Percentiles rank a stretch among this genome's conserved stretches.
phyloP scores from a whole-genome alignment of 495 filamentous ascomycete genomes.

The Schizothecium vesticola region DNA sequence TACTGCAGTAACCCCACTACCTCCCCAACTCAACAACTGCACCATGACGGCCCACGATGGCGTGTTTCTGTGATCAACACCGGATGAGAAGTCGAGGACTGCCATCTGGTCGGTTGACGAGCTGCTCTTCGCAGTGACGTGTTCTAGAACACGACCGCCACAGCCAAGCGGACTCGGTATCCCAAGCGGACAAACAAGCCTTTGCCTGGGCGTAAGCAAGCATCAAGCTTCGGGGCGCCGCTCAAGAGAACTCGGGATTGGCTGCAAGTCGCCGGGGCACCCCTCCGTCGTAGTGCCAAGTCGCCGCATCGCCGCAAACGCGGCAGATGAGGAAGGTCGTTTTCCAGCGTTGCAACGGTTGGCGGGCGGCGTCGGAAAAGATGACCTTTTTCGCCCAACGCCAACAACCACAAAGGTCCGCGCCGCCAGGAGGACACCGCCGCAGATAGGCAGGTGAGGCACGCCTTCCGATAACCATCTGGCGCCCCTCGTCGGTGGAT shows the following conservation, averaged over 20 bases:
- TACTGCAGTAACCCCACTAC: no score
- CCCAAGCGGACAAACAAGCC: background rate
- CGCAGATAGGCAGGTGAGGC: background rate
- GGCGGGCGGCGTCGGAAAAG: background rate
- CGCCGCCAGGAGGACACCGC: background rate
- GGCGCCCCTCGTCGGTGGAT: background rate
- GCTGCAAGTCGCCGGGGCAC: background rate
- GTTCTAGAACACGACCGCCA: background rate
- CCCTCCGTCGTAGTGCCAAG: constrained; percentile 3
- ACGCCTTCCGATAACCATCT: background rate
- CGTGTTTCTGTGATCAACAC: background rate
- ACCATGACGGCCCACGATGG: background rate
- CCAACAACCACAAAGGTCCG: background rate
- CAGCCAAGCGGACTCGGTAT: background rate
- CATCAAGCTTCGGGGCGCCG: background rate
- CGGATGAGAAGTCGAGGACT: background rate
- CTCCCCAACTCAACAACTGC: no score
- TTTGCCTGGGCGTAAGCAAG: background rate
- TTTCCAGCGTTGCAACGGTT: background rate
- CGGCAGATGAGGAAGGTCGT: constrained; percentile 14
- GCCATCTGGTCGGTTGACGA: background rate
- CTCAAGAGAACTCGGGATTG: background rate
- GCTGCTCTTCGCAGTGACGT: background rate
- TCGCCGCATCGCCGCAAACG: background rate
- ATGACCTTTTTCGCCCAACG: background rate